A percentile compares a stretch with the other conserved stretches of the same genome.
These are phyloP conservation scores for Ambrosia trifida DNA, from an alignment of 129 eudicot genomes.

Conservation along the genomic window DNA sequence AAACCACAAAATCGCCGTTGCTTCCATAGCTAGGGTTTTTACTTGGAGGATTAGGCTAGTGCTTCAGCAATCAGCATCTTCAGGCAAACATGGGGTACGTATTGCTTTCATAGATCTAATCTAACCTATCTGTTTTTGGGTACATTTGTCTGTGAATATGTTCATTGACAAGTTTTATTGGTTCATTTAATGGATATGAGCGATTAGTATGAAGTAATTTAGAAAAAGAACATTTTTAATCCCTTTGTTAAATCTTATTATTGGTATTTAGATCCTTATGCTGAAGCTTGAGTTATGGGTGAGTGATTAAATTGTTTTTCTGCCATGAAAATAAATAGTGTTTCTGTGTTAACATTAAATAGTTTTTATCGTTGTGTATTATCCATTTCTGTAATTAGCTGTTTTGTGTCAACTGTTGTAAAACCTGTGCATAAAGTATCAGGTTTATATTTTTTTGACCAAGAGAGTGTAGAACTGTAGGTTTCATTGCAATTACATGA, in stretches of 20 bases:
- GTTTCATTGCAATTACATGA: too few species aligned
- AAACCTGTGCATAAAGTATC: too few species aligned
- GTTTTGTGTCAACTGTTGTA: too few species aligned
- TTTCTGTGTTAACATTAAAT: neutral
- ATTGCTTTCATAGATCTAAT: neutral
- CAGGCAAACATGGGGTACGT: conserved; percentile 43
- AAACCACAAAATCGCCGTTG: conserved; percentile 19
- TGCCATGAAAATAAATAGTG: neutral
- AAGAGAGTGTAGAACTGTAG: too few species aligned
- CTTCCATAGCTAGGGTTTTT: conserved; percentile 27
- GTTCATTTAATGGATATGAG: too few species aligned
- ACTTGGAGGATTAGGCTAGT: conserved; percentile 1
- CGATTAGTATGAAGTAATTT: neutral
- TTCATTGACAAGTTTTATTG: too few species aligned
- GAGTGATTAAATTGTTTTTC: too few species aligned
- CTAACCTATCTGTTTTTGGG: neutral
- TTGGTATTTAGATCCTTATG: neutral
- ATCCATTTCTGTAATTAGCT: neutral
- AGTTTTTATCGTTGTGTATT: neutral
- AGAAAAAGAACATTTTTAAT: neutral
- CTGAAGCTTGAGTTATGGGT: neutral
- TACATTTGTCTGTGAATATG: neutral
- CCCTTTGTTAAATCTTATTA: neutral
- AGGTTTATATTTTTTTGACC: too few species aligned
- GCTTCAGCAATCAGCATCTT: conserved; percentile 2